phyloP scores from a whole-genome alignment of 768 basidiomycete species.

The Grammothele lineata region DNA sequence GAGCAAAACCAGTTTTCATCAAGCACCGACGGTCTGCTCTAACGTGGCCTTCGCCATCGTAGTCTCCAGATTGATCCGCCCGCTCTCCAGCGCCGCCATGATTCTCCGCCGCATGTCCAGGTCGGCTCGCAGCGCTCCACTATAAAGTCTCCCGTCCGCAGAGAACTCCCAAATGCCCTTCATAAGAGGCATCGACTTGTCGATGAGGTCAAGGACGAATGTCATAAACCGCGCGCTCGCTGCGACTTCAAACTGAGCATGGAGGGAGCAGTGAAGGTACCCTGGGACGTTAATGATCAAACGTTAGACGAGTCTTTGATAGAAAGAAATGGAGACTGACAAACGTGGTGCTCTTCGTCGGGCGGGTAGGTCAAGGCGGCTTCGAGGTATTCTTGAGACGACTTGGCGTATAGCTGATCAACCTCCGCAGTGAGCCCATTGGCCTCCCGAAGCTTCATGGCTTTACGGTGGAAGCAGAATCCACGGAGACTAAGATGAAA shows the following conservation, averaged over 20 bases:
- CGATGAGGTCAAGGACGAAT: slow-evolving; percentile 1
- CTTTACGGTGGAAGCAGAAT: slow-evolving; percentile 12
- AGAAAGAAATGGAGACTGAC: neutral
- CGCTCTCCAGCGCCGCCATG: too few species aligned
- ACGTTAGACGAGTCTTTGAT: too few species aligned
- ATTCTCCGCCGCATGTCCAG: too few species aligned
- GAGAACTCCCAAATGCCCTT: slow-evolving; percentile 19
- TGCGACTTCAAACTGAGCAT: neutral
- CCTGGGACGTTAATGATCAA: slow-evolving; percentile 2
- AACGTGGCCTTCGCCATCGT: neutral
- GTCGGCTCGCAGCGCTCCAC: too few species aligned
- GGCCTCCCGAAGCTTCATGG: neutral
- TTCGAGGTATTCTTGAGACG: slow-evolving; percentile 5
- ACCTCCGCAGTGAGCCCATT: neutral
- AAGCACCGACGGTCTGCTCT: neutral
- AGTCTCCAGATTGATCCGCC: neutral
- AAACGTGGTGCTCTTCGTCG: slow-evolving; percentile 12
- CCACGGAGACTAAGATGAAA: slow-evolving; percentile 6
- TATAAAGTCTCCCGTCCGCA: neutral
- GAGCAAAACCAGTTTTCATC: too few species aligned
- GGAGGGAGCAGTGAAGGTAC: slow-evolving; percentile 8
- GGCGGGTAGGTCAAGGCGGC: slow-evolving; percentile 6
- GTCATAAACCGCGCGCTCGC: neutral
- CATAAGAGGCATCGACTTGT: slow-evolving; percentile 6
- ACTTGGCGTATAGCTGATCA: neutral